phyloP scores from a whole-genome alignment of 176 grass and related monocot genomes.

The Puccinellia tenuiflora region DNA sequence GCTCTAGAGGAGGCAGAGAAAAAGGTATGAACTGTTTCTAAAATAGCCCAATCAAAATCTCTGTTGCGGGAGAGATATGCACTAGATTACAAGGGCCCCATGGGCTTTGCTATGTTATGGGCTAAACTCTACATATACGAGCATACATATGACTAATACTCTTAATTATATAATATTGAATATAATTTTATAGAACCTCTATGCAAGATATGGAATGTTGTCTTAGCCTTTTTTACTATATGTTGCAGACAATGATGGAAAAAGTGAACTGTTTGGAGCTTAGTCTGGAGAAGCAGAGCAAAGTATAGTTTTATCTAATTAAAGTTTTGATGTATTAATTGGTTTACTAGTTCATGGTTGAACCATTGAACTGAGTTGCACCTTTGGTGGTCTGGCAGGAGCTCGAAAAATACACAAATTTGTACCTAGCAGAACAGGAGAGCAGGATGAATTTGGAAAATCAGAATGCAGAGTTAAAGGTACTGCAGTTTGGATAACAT shows the following conservation, averaged over 20 bases:
- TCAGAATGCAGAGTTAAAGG: constrained; percentile 64
- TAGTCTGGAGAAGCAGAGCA: constrained; percentile 41
- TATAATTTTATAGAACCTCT: neutral
- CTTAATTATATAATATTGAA: neutral
- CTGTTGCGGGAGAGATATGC: neutral
- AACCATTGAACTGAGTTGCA: constrained; percentile 15
- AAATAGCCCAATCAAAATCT: neutral
- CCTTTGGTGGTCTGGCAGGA: constrained; percentile 47
- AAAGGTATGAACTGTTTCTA: constrained; percentile 41
- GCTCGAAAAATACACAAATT: constrained; percentile 46
- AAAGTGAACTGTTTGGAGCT: constrained; percentile 60
- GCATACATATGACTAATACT: neutral
- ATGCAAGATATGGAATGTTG: neutral
- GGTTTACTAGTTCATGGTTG: neutral
- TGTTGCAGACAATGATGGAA: constrained; percentile 57
- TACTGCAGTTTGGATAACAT: constrained; percentile 11
- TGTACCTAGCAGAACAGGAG: constrained; percentile 62
- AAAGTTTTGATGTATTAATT: neutral
- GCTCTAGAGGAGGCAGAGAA: constrained; percentile 66
- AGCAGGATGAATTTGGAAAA: constrained; percentile 48
- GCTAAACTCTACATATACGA: neutral
- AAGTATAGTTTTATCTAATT: constrained; percentile 39
- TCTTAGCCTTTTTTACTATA: neutral
- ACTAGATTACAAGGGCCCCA: neutral
- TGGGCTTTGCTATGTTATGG: neutral